Percentiles rank a stretch among this genome's conserved stretches.
phyloP scores from a whole-genome alignment of 805 yeast species.

The Vanderwaltozyma polyspora region DNA sequence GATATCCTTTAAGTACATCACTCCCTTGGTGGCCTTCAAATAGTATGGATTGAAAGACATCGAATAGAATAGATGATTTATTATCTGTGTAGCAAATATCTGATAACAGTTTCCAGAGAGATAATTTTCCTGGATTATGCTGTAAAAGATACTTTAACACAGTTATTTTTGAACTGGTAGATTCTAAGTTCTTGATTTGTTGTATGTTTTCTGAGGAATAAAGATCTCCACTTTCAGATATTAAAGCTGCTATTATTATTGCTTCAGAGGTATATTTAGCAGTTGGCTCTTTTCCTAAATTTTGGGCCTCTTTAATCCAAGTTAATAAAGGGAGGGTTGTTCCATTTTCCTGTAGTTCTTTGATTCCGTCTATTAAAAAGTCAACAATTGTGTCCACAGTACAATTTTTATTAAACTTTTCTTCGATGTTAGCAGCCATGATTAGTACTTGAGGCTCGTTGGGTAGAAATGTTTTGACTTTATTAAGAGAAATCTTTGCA shows the following conservation, averaged over 20 bases:
- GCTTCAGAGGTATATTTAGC: conserved; percentile 37
- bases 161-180: conserved; percentile 30
- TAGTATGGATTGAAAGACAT: conserved; percentile 45
- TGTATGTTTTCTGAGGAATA: conserved; percentile 13
- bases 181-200: conserved; percentile 5
- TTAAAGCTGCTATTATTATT: conserved; percentile 35
- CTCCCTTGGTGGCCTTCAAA: conserved; percentile 5
- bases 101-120: conserved; percentile 41
- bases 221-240: conserved; percentile 22
- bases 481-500: conserved; percentile 44
- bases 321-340: conserved; percentile 27
- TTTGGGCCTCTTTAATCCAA: conserved; percentile 50
- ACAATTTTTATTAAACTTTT: conserved; percentile 30
- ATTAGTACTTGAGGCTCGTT: conserved; percentile 52
- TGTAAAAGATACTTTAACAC: conserved; percentile 32
- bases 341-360: conserved; percentile 37
- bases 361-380: conserved; percentile 31
- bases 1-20: conserved; percentile 35
- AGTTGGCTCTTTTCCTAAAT: conserved; percentile 34
- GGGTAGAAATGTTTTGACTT: conserved; percentile 46
- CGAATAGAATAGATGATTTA: conserved; percentile 26
- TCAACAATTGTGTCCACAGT: conserved; percentile 27
- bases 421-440: conserved; percentile 59
- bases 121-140: conserved; percentile 35
- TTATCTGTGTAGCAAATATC: conserved; percentile 25